Conservation (phyloP, 768 basidiomycete genomes). For the Tylopilus sp. region DNA sequence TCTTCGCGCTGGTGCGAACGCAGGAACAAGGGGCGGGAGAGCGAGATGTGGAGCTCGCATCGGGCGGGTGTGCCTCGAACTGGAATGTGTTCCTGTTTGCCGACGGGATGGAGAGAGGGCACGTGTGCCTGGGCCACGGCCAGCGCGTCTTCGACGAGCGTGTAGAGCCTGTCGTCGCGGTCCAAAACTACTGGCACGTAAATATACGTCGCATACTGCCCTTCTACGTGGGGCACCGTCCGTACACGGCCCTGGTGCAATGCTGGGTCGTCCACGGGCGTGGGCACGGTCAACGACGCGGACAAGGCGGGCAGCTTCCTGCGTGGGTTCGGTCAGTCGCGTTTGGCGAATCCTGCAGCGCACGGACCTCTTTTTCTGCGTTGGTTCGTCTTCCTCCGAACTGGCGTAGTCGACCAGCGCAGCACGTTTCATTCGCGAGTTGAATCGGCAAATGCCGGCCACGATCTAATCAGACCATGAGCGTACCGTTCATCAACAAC, state of each 20-base stretch:
- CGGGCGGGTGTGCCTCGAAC: background rate
- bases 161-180: constrained; percentile 41
- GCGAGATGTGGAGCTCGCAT: constrained; percentile 74
- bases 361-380: constrained; percentile 42
- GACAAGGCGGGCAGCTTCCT: constrained; percentile 67
- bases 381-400: constrained; percentile 41
- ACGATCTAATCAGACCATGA: constrained; percentile 40
- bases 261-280: constrained; percentile 68
- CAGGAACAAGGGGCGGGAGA: constrained; percentile 79
- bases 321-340: background rate
- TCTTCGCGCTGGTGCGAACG: constrained; percentile 77
- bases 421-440: constrained; percentile 22
- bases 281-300: constrained; percentile 41
- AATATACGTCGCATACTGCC: constrained; percentile 80
- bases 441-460: constrained; percentile 12
- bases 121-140: constrained; percentile 41
- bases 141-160: constrained; percentile 45
- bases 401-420: constrained; percentile 48
- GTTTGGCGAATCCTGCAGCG: background rate
- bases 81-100: constrained; percentile 13
- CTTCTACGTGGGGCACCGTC: constrained; percentile 75
- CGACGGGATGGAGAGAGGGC: constrained; percentile 48
- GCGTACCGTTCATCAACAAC: constrained; percentile 74
- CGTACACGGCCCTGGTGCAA: constrained; percentile 83
- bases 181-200: constrained; percentile 61